A percentile compares a stretch with the other conserved stretches of the same genome.
Evolutionary conservation across 495 filamentous ascomycete species (phyloP).

Genomic region (Clohesyomyces aquaticus): DNA sequence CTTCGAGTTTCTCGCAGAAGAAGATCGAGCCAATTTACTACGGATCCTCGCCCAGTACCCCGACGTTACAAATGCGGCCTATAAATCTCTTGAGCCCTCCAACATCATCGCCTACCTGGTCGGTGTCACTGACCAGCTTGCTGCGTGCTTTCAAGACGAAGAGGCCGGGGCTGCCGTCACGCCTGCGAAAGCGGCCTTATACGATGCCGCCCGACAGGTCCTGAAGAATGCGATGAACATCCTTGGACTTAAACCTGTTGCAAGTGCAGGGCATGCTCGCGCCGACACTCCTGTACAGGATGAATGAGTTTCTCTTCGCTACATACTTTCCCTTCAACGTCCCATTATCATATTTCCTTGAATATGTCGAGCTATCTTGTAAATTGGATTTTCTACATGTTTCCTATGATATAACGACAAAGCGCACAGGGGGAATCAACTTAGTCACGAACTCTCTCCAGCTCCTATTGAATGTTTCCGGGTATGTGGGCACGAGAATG

Average conservation of each 20-base stretch:
- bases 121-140: slow-evolving; percentile 82
- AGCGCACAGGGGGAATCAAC: too few relatives aligned
- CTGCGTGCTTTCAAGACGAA: slow-evolving; percentile 72
- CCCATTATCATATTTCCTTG: too few relatives aligned
- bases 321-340: too few relatives aligned
- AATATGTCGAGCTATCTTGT: too few relatives aligned
- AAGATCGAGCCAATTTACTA: slow-evolving; percentile 63
- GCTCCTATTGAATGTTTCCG: too few relatives aligned
- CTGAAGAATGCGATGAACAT: slow-evolving; percentile 83
- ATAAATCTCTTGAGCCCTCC: slow-evolving; percentile 67
- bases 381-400: too few relatives aligned
- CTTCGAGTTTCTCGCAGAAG: slow-evolving; percentile 61
- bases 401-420: too few relatives aligned
- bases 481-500: too few relatives aligned
- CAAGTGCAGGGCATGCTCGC: not conserved
- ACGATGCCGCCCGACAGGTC: slow-evolving; percentile 75
- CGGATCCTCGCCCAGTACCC: slow-evolving; percentile 66
- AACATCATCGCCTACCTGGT: slow-evolving; percentile 81
- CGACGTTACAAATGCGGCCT: slow-evolving; percentile 64
- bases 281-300: not conserved
- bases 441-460: too few relatives aligned
- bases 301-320: not conserved
- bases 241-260: slow-evolving; percentile 76
- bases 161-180: slow-evolving; percentile 48
- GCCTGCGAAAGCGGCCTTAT: slow-evolving; percentile 63